phyloP scores from a whole-genome alignment of 1,284 basidiomycete species.

The Papiliotrema nemorosa region DNA sequence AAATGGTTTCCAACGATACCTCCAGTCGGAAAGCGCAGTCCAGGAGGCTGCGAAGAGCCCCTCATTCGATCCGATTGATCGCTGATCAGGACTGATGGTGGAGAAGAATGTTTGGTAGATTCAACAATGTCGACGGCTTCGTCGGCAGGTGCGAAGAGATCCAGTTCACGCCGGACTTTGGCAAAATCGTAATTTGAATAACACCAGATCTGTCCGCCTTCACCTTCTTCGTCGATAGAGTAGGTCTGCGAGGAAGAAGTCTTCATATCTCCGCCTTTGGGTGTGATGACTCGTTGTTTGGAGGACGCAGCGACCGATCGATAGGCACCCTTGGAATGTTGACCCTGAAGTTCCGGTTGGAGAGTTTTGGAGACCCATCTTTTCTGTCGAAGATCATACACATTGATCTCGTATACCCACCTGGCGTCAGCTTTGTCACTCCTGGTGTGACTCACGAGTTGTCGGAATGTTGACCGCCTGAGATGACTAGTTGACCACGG shows the following conservation, averaged over 20 bases:
- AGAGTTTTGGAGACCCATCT: conserved; percentile 70
- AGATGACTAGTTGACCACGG: conserved; percentile 77
- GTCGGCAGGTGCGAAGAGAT: conserved; percentile 58
- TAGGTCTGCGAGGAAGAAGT: conserved; percentile 21
- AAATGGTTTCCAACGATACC: conserved; percentile 82
- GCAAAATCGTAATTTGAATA: conserved; percentile 66
- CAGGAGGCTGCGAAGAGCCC: conserved; percentile 72
- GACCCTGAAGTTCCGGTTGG: conserved; percentile 61
- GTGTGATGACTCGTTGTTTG: conserved; percentile 60
- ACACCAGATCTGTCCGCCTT: conserved; percentile 47
- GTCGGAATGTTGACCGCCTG: conserved; percentile 79
- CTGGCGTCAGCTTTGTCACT: conserved; percentile 52
- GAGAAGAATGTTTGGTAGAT: conserved; percentile 55
- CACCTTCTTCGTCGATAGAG: conserved; percentile 34
- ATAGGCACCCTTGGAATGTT: conserved; percentile 83
- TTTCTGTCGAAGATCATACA: conserved; percentile 69
- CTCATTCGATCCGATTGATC: conserved; percentile 50
- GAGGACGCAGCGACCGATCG: conserved; percentile 80
- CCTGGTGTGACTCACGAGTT: conserved; percentile 41
- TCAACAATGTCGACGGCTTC: conserved; percentile 58
- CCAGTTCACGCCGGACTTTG: conserved; percentile 87
- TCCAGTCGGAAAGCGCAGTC: conserved; percentile 87
- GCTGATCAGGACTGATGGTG: conserved; percentile 63
- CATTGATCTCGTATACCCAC: conserved; percentile 83
- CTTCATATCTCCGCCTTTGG: conserved; percentile 17